phyloP scores from a whole-genome alignment of 495 filamentous ascomycete species.

The Lasiosphaeria hispida region DNA sequence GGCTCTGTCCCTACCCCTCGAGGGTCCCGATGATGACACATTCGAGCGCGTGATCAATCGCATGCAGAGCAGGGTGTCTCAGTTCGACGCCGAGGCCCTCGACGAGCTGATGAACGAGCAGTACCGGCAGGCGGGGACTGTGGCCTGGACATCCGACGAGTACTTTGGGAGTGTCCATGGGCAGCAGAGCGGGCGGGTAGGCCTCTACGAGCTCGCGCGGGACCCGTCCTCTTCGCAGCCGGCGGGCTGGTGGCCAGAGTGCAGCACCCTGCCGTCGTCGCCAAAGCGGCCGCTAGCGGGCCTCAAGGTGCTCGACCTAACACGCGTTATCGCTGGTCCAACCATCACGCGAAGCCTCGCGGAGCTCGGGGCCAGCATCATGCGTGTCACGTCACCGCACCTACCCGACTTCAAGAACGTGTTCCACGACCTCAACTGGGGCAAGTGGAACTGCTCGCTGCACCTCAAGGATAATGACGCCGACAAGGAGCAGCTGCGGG shows the following conservation, averaged over 20 bases:
- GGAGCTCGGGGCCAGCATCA: slow-evolving; percentile 59
- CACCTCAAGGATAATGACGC: slow-evolving; percentile 45
- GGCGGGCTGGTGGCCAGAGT: slow-evolving; percentile 27
- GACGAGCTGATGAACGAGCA: not conserved
- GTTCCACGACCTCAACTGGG: slow-evolving; percentile 53
- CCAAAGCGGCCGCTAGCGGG: slow-evolving; percentile 51
- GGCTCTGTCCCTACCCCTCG: not conserved
- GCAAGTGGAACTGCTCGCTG: slow-evolving; percentile 54
- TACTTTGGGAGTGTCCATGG: not conserved
- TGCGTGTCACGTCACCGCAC: slow-evolving; percentile 55
- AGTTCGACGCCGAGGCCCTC: not conserved
- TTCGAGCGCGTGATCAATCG: too few relatives aligned
- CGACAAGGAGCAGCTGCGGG: slow-evolving; percentile 40
- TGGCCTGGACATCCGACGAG: not conserved
- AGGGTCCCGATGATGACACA: not conserved
- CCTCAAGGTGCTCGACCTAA: slow-evolving; percentile 59
- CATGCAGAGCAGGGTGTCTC: too few relatives aligned
- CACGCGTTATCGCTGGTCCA: slow-evolving; percentile 61
- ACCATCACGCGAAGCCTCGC: slow-evolving; percentile 53
- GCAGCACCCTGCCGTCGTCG: slow-evolving; percentile 33
- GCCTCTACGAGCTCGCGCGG: slow-evolving; percentile 45
- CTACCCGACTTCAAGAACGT: slow-evolving; percentile 48
- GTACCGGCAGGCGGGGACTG: not conserved
- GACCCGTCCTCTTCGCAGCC: slow-evolving; percentile 30
- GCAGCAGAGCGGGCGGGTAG: slow-evolving; percentile 21